Conservation (phyloP, 768 basidiomycete genomes). For the Hygrophoropsis aurantiaca region DNA sequence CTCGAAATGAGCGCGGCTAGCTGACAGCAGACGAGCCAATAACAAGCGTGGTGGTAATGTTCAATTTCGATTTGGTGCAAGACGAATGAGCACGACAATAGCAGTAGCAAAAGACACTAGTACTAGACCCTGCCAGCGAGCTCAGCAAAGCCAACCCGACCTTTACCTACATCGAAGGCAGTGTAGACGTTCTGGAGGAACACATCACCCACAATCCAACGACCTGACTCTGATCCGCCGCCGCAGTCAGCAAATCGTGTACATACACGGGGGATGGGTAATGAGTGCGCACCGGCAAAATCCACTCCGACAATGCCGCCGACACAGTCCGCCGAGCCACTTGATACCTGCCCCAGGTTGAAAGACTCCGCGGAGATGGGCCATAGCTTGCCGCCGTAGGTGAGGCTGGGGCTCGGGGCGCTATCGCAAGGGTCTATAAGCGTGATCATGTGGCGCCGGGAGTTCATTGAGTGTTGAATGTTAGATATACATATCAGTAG, state of each 20-base stretch:
- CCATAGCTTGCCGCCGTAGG: constrained; percentile 35
- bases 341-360: too few species aligned
- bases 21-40: too few species aligned
- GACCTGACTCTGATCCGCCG: neutral
- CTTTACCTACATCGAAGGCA: constrained; percentile 34
- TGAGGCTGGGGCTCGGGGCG: constrained; percentile 25
- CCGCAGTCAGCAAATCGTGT: neutral
- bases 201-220: constrained; percentile 8
- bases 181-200: constrained; percentile 43
- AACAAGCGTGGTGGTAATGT: too few species aligned
- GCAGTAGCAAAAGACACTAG: too few species aligned
- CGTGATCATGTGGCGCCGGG: too few species aligned
- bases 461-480: neutral
- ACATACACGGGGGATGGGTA: neutral
- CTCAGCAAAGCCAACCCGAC: constrained; percentile 33
- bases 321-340: constrained; percentile 25
- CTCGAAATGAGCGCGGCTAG: too few species aligned
- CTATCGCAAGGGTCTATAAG: constrained; percentile 25
- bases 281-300: constrained; percentile 1
- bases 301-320: constrained; percentile 21
- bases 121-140: too few species aligned
- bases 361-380: constrained; percentile 24
- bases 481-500: too few species aligned
- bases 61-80: too few species aligned
- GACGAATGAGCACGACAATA: too few species aligned